Evolutionary conservation across 1,284 basidiomycete species (phyloP).

Genomic region (Sanghuangporus sanghuang): DNA sequence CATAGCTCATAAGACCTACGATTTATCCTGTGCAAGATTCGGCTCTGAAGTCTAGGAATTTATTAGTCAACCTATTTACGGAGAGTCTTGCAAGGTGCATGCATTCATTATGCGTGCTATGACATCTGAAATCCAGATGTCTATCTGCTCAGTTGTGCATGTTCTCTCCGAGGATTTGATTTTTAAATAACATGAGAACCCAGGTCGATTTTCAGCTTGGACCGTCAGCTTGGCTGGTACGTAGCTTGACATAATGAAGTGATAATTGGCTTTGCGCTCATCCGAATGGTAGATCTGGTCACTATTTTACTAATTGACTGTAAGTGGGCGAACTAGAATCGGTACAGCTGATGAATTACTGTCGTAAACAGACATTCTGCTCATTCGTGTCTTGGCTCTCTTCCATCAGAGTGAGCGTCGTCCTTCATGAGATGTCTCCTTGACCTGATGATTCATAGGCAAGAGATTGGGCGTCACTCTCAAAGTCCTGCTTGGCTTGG

Average conservation of each 20-base stretch:
- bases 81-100: not conserved
- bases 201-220: not conserved
- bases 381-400: constrained; percentile 4
- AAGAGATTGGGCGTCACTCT: not conserved
- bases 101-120: no score
- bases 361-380: not conserved
- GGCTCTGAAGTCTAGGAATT: not conserved
- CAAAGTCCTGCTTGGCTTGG: not conserved
- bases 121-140: no score
- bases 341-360: not conserved
- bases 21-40: no score
- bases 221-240: not conserved
- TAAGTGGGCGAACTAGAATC: not conserved
- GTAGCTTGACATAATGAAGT: no score
- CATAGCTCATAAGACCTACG: not conserved
- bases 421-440: no score
- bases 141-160: no score
- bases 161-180: no score
- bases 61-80: not conserved
- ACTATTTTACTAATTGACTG: not conserved
- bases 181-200: no score
- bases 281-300: not conserved
- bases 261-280: no score
- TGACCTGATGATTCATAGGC: not conserved
- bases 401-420: not conserved